Conservation (phyloP, 768 basidiomycete species). For the Mycena indigotica region DNA sequence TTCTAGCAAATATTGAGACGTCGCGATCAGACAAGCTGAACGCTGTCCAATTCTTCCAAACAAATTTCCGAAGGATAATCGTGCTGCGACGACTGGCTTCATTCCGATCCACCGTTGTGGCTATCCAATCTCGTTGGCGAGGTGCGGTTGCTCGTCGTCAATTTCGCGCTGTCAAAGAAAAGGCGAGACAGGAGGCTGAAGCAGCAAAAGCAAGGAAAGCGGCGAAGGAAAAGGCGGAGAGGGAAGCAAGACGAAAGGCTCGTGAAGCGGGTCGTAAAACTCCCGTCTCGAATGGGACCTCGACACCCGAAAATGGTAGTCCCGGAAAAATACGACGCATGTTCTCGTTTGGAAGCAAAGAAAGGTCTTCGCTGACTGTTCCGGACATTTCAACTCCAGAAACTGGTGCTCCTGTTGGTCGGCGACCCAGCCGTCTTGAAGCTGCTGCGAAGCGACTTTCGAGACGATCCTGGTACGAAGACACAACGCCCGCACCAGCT, state of each 20-base stretch:
- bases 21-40: slow-evolving; percentile 86
- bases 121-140: slow-evolving; percentile 92
- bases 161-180: slow-evolving; percentile 10
- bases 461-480: slow-evolving; percentile 20
- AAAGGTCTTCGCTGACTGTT: slow-evolving; percentile 3
- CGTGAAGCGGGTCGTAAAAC: slow-evolving; percentile 3
- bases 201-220: slow-evolving; percentile 14
- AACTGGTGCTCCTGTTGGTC: slow-evolving; percentile 8
- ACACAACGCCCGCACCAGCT: slow-evolving; percentile 6
- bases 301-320: slow-evolving; percentile 8
- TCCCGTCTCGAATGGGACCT: slow-evolving; percentile 1
- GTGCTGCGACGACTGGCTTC: slow-evolving; percentile 76
- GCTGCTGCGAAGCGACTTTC: slow-evolving; percentile 21
- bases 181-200: slow-evolving; percentile 13
- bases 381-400: slow-evolving; percentile 16
- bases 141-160: slow-evolving; percentile 60
- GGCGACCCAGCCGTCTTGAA: slow-evolving; percentile 19
- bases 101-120: slow-evolving; percentile 72
- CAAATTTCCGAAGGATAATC: slow-evolving; percentile 88
- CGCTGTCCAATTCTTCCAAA: slow-evolving; percentile 92
- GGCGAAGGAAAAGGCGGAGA: slow-evolving; percentile 9
- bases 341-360: slow-evolving; percentile 22
- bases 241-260: slow-evolving; percentile 1
- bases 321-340: slow-evolving; percentile 18
- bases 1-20: slow-evolving; percentile 93